Evolutionary conservation across 257 asterid species (phyloP).

Genomic region (Primulina tabacum): DNA sequence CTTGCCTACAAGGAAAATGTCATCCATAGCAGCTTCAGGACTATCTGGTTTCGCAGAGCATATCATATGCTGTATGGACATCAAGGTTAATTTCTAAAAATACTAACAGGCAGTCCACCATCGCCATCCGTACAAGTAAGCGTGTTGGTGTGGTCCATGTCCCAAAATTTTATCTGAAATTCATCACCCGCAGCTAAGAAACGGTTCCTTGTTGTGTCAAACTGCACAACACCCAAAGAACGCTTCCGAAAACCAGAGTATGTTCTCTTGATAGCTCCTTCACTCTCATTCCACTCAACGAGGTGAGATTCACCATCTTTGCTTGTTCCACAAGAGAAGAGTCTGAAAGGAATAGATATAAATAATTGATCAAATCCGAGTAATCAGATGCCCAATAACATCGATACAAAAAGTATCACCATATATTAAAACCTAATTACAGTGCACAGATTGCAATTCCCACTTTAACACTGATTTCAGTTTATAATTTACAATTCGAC

Average conservation of each 20-base stretch:
- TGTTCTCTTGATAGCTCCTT: constrained; percentile 84
- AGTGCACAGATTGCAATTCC: neutral
- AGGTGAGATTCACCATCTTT: constrained; percentile 93
- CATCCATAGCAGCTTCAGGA: constrained; percentile 9
- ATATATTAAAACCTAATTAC: neutral
- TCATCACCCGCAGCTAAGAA: constrained; percentile 96
- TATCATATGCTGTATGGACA: constrained; percentile 19
- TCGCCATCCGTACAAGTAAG: constrained; percentile 73
- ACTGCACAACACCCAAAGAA: constrained; percentile 86
- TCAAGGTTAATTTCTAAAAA: constrained; percentile 22
- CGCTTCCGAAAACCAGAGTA: constrained; percentile 84
- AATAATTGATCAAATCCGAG: neutral
- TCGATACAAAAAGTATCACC: neutral
- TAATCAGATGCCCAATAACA: neutral
- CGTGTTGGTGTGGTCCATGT: constrained; percentile 69
- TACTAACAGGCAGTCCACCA: constrained; percentile 91
- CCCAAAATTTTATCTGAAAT: constrained; percentile 93
- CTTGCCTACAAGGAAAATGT: constrained; percentile 59
- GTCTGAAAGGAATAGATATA: constrained; percentile 49
- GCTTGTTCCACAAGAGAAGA: constrained; percentile 94
- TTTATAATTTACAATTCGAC: neutral
- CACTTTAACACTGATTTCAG: neutral
- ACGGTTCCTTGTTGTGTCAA: constrained; percentile 77
- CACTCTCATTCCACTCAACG: constrained; percentile 96
- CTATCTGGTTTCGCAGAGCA: neutral